Base-by-base conservation (phyloP, 352 stramenopile genomes). In the Globisporangium irregulare region DNA sequence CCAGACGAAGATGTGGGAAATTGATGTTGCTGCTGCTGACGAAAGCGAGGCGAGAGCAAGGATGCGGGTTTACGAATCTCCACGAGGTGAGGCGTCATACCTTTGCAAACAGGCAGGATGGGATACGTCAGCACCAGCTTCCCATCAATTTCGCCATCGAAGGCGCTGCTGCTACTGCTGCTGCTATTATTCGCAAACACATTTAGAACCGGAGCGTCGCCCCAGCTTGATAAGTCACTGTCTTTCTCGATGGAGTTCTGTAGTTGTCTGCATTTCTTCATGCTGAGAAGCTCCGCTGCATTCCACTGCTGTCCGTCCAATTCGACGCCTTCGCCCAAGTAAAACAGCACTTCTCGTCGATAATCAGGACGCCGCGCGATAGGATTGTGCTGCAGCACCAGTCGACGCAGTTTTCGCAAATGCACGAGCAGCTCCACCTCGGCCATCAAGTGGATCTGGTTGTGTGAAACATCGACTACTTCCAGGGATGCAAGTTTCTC, bases 271-370 rank as follows among this genome's bases (percentile, higher is more conserved):
- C 81, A 73, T 36, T 78, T 76, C 62, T 85, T 83, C 89, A 96
- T 95, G 43, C 82, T 95, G 25, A 74, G 71, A 7, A 92, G 53
- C 66, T 96, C 87, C 1, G 80, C 72, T 4, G 70, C 58, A 4
- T 67, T 92, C 89, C 89, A 96, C 7, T 70, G 59, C 43, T 82
- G 65, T 4, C 78, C 75, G 25, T 96, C 89, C 5, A 96, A 59
- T 61, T 91, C 81, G 15, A 96, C 63, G 14, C 58, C 43, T 60
- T 89, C 80, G 7, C 87, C 81, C 29, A 96, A 62, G 65, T 87
- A 94, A 46, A 96, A 95, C 1, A 95, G 58, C 20, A 94, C 80
- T 62, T 96, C 87, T 25, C 89, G 78, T 46, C 89, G 77, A 66
- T 95, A 93, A 41, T 96, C 89, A 9, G 89, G 82, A 27, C 85